Percentiles rank a stretch among this genome's conserved stretches.
phyloP scores from a whole-genome alignment of 2,329 filamentous ascomycete species.

The Fusarium succisae region DNA sequence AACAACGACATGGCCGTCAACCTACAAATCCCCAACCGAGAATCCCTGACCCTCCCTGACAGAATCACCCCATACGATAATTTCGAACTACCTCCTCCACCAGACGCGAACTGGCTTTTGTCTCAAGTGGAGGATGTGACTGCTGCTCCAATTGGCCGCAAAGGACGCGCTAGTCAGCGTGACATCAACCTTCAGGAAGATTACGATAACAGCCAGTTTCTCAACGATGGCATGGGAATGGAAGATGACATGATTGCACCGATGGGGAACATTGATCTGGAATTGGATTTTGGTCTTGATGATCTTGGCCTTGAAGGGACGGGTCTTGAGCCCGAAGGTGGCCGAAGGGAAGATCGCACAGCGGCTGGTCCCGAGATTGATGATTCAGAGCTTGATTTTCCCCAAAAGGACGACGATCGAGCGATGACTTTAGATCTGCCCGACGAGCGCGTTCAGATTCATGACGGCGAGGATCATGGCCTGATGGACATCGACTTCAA shows the following conservation, averaged over 20 bases:
- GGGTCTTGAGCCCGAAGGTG: slow-evolving; percentile 76
- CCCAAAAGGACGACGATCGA: slow-evolving; percentile 65
- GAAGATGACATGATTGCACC: slow-evolving; percentile 67
- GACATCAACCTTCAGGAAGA: slow-evolving; percentile 77
- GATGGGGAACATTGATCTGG: slow-evolving; percentile 74
- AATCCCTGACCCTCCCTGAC: slow-evolving; percentile 89
- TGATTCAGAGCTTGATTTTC: slow-evolving; percentile 67
- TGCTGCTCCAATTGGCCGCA: slow-evolving; percentile 63
- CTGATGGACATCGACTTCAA: slow-evolving; percentile 76
- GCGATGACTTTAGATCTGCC: slow-evolving; percentile 65
- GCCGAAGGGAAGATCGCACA: slow-evolving; percentile 73
- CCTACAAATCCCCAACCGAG: slow-evolving; percentile 81
- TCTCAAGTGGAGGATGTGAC: slow-evolving; percentile 75
- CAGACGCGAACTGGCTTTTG: slow-evolving; percentile 86
- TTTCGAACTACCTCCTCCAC: slow-evolving; percentile 79
- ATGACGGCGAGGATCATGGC: slow-evolving; percentile 69
- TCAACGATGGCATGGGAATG: slow-evolving; percentile 71
- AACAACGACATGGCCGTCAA: slow-evolving; percentile 95
- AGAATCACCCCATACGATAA: slow-evolving; percentile 92
- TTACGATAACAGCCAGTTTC: slow-evolving; percentile 80
- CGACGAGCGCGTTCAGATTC: slow-evolving; percentile 65
- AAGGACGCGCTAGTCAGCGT: slow-evolving; percentile 66
- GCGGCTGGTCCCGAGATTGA: slow-evolving; percentile 50
- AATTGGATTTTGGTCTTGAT: slow-evolving; percentile 79
- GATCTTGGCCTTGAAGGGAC: slow-evolving; percentile 74